phyloP scores from a whole-genome alignment of 208 protist species.

The Trypanosoma avium region DNA sequence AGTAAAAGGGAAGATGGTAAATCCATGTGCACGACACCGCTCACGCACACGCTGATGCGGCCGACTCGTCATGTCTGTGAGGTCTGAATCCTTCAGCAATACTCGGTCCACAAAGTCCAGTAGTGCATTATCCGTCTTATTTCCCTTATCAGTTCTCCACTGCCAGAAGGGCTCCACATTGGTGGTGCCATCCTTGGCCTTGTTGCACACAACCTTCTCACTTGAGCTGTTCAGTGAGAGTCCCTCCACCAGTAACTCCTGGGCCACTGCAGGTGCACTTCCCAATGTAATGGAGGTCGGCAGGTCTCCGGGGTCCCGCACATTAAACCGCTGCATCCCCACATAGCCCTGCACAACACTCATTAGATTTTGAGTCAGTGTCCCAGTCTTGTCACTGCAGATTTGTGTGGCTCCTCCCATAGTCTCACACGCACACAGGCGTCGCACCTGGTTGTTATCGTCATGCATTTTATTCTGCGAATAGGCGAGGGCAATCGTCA shows the following conservation, averaged over 20 bases:
- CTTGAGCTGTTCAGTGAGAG: too few relatives aligned
- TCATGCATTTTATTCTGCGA: slow-evolving; percentile 94
- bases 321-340: too few relatives aligned
- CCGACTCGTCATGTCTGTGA: slow-evolving; percentile 28
- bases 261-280: too few relatives aligned
- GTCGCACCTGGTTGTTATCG: slow-evolving; percentile 95
- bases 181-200: too few relatives aligned
- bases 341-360: slow-evolving; percentile 68
- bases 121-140: slow-evolving; percentile 75
- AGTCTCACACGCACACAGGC: slow-evolving; percentile 96
- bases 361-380: slow-evolving; percentile 93
- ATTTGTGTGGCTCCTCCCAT: slow-evolving; percentile 95
- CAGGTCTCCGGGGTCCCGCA: too few relatives aligned
- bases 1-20: slow-evolving; percentile 80
- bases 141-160: too few relatives aligned
- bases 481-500: slow-evolving; percentile 97
- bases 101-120: slow-evolving; percentile 32
- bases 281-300: too few relatives aligned
- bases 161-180: too few relatives aligned
- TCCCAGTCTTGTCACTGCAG: slow-evolving; percentile 95
- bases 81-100: slow-evolving; percentile 29
- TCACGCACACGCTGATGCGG: slow-evolving; percentile 61
- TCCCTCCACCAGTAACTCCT: too few relatives aligned
- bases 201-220: too few relatives aligned
- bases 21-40: slow-evolving; percentile 36